Conservation (phyloP, 805 yeast species). For the Zygosaccharomyces siamensis region DNA sequence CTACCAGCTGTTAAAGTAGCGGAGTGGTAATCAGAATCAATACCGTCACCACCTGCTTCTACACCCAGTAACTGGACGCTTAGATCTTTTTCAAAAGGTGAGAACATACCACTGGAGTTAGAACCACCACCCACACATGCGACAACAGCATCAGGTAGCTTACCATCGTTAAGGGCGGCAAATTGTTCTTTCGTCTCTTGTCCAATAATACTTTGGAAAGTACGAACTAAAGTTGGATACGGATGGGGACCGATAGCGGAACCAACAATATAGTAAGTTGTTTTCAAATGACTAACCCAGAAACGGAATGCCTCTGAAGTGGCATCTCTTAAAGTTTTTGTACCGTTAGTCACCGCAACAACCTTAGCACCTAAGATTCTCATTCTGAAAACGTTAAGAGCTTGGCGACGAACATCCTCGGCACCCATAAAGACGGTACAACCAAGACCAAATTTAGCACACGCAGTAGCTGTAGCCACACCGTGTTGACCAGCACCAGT, state of each 20-base stretch:
- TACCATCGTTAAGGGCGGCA: conserved; percentile 68
- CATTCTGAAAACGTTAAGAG: conserved; percentile 96
- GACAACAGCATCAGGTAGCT: conserved; percentile 86
- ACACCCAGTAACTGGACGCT: conserved; percentile 83
- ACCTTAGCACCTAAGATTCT: conserved; percentile 93
- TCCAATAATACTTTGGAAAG: conserved; percentile 97
- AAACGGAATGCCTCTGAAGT: conserved; percentile 93
- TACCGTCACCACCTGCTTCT: conserved; percentile 98
- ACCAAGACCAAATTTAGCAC: conserved; percentile 87
- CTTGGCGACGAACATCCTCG: conserved; percentile 98
- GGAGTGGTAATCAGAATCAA: conserved; percentile 82
- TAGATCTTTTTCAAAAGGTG: conserved; percentile 81
- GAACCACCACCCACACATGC: conserved; percentile 99
- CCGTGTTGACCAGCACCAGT: conserved; percentile 95
- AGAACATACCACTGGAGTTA: conserved; percentile 91
- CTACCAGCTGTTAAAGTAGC: conserved; percentile 94
- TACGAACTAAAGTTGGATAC: conserved; percentile 94
- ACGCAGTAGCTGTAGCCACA: conserved; percentile 88
- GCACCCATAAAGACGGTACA: conserved; percentile 99
- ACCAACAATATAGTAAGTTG: conserved; percentile 94
- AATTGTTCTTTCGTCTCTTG: conserved; percentile 91
- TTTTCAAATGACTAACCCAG: conserved; percentile 85
- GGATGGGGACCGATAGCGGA: conserved; percentile 99
- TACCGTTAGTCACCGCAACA: conserved; percentile 89
- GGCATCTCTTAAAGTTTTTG: conserved; percentile 94